These are phyloP conservation scores for Coemansia sp. DNA, from an alignment of 192 early-diverging fungal species.

Conservation along the genomic window DNA sequence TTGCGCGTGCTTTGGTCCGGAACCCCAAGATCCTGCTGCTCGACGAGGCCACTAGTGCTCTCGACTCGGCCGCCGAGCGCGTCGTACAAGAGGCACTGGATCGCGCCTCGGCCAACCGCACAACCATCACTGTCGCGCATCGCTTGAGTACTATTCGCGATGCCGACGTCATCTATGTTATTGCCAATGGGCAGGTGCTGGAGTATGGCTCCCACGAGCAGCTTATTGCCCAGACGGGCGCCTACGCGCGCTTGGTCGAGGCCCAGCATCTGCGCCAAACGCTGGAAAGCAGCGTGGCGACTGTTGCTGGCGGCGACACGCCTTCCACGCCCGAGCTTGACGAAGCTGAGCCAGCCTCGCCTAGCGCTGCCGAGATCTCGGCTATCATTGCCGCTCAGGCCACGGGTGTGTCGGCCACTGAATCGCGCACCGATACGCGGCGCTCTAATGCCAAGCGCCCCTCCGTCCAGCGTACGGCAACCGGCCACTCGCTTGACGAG, in stretches of 20 bases:
- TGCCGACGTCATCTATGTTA: constrained; percentile 83
- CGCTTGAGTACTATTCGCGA: constrained; percentile 86
- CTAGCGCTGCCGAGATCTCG: background rate
- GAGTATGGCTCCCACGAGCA: constrained; percentile 80
- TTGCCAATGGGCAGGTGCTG: constrained; percentile 65
- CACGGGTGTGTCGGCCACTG: constrained; percentile 2
- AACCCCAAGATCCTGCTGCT: constrained; percentile 83
- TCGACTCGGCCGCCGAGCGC: constrained; percentile 78
- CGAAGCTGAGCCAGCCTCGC: constrained; percentile 1
- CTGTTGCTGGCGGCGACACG: background rate
- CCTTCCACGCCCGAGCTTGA: background rate
- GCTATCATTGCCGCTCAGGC: constrained; percentile 3
- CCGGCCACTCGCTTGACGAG: background rate
- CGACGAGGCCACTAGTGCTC: constrained; percentile 87
- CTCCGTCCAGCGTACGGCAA: constrained; percentile 12
- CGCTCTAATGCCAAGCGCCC: background rate
- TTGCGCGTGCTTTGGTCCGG: constrained; percentile 88
- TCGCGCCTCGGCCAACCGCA: constrained; percentile 68
- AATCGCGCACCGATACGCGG: background rate
- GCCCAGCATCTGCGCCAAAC: constrained; percentile 58
- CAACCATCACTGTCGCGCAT: constrained; percentile 90
- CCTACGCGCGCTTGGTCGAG: constrained; percentile 55
- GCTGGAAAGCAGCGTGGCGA: constrained; percentile 25
- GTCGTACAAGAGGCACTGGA: constrained; percentile 84
- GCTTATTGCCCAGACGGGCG: constrained; percentile 55